Base-by-base conservation (phyloP, 2,329 filamentous ascomycete species). In the Mycosphaerelloides madeirae region DNA sequence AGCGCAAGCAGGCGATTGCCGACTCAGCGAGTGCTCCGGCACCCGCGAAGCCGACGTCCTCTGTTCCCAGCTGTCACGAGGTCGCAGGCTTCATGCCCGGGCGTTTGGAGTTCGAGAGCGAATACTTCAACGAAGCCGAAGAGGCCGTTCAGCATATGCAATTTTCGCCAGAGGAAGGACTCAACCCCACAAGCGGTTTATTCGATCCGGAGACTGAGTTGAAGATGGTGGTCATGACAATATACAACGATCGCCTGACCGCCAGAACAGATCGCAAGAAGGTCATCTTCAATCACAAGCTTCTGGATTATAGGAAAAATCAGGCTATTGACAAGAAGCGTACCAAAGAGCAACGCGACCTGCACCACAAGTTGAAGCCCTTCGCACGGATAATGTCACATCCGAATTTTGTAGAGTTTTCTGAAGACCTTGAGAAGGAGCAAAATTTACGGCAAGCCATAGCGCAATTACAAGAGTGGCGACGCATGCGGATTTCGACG, bases 31-130 rank as follows among this genome's bases (percentile, higher is more conserved):
- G 89, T 29, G 86, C 87, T 18, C 88, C 91, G 1, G 95, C 96
- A 68, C 56, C 58, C 5, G 90, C 91, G 57, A 97, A 97, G 63
- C 93, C 93, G 0, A 97, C 91, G 0, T 90, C 90, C 7, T 95
- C 87, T 71, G 89, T 96, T 2, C 93, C 93, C 0, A 85, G 89
- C 28, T 98, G 93, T 66, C 93, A 98, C 71, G 93, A 98, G 68
- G 93, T 98, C 29, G 89, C 96, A 67, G 93, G 93, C 3, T 98
- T 95, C 65, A 98, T 98, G 93, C 93, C 93, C 3, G 93, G 93
- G 34, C 88, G 93, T 31, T 69, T 98, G 53, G 93, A 98, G 62
- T 98, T 98, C 53, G 93, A 98, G 73, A 96, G 87, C 0, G 93
- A 98, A 60, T 93, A 95, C 63, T 87, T 91, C 61, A 98, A 98